Percentiles rank a stretch among this genome's conserved stretches.
Conservation (phyloP, 2,329 filamentous ascomycete species). For the Lachnellula arida region DNA sequence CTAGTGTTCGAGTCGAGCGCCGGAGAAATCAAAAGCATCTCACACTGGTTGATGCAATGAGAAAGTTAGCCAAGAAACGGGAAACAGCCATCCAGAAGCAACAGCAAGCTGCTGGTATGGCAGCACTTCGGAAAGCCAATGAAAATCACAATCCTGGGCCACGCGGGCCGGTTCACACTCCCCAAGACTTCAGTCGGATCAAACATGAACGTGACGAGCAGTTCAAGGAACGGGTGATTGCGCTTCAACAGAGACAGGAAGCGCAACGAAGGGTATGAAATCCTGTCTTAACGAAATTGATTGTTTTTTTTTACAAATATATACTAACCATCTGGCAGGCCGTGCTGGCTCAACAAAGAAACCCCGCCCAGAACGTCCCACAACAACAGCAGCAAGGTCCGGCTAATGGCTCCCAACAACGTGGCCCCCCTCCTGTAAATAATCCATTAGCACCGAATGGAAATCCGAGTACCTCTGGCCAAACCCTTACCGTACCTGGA, state of each 20-base stretch:
- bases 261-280: conserved; percentile 47
- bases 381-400: conserved; percentile 13
- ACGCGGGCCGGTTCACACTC: conserved; percentile 51
- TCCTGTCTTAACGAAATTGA: conserved; percentile 24
- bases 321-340: conserved; percentile 36
- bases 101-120: conserved; percentile 71
- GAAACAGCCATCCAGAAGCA: conserved; percentile 84
- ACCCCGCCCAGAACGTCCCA: conserved; percentile 19
- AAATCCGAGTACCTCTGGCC: conserved; percentile 15
- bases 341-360: conserved; percentile 26
- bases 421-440: conserved; percentile 13
- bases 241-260: conserved; percentile 36
- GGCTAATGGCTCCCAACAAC: conserved; percentile 2
- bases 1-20: conserved; percentile 80
- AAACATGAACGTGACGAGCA: conserved; percentile 81
- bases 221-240: conserved; percentile 54
- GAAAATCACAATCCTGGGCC: conserved; percentile 48
- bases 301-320: conserved; percentile 13
- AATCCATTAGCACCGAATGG: conserved; percentile 19
- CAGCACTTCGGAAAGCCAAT: conserved; percentile 76
- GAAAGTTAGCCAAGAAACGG: conserved; percentile 90
- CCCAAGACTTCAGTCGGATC: conserved; percentile 83
- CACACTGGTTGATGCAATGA: conserved; percentile 87
- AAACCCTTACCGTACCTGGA: conserved; percentile 27
- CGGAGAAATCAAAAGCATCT: conserved; percentile 82